These are phyloP conservation scores for Heterobasidion occidentale DNA, from an alignment of 1,284 basidiomycete genomes.

Conservation along the genomic window DNA sequence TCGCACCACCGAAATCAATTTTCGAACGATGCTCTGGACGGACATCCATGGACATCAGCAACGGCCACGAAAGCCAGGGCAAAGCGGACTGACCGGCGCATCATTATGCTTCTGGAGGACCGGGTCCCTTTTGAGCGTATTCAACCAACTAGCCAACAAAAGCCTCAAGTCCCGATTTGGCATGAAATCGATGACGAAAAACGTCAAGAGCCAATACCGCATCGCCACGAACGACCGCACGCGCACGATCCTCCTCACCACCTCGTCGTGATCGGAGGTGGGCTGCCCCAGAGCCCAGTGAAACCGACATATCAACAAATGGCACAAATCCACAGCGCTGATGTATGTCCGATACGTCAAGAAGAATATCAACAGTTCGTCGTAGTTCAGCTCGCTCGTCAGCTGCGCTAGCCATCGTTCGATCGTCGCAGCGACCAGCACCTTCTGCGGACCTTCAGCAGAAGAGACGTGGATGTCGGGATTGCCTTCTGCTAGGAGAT, in stretches of 20 bases:
- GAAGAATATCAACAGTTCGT: conserved; percentile 81
- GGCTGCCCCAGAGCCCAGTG: conserved; percentile 74
- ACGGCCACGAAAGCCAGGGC: conserved; percentile 2
- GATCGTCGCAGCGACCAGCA: conserved; percentile 79
- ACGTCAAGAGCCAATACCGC: conserved; percentile 80
- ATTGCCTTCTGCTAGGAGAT: conserved; percentile 3
- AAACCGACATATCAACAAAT: conserved; percentile 76
- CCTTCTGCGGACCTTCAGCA: conserved; percentile 25
- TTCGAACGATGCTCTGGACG: conserved; percentile 63
- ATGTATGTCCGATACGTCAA: conserved; percentile 83
- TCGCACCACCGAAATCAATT: conserved; percentile 72
- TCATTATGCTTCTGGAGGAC: conserved; percentile 57
- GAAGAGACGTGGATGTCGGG: conserved; percentile 22
- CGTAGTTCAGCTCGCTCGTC: conserved; percentile 76
- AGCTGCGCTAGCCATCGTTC: conserved; percentile 88
- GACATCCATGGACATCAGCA: background rate
- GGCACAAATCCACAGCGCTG: conserved; percentile 65
- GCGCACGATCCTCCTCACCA: conserved; percentile 66
- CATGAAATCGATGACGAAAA: conserved; percentile 81
- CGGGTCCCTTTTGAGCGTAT: conserved; percentile 63
- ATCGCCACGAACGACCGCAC: conserved; percentile 84
- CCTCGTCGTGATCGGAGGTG: conserved; percentile 48
- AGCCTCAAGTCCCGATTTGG: conserved; percentile 71
- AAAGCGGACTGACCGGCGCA: conserved; percentile 50
- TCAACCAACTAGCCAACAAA: conserved; percentile 71